These are phyloP conservation scores for Graphilbum fragrans DNA, from an alignment of 2,329 filamentous ascomycete species.

Conservation along the genomic window DNA sequence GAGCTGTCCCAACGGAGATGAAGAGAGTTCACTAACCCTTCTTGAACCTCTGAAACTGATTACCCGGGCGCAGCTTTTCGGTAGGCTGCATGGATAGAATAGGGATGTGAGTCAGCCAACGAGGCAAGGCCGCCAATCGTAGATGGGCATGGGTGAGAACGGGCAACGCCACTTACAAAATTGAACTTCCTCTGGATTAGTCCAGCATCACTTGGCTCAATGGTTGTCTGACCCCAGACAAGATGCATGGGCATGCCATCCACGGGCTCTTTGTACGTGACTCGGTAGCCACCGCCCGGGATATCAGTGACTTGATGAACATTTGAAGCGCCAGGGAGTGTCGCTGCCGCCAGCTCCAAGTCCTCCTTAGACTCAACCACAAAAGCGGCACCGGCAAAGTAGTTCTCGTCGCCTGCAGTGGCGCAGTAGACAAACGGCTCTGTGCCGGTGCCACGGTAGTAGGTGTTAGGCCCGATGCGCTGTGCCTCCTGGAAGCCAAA, in stretches of 20 bases:
- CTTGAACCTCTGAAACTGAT: neutral
- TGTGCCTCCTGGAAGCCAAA: slow-evolving; percentile 15
- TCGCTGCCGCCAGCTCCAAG: neutral
- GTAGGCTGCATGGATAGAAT: neutral
- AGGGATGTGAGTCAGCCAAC: no score
- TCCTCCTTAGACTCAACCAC: neutral
- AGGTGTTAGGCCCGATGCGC: slow-evolving; percentile 20
- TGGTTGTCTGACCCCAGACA: neutral
- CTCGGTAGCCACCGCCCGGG: no score
- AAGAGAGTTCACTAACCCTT: no score
- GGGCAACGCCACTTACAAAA: neutral
- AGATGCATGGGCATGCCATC: neutral
- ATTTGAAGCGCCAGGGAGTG: neutral
- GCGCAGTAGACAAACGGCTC: slow-evolving; percentile 37
- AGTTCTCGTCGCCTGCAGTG: slow-evolving; percentile 11
- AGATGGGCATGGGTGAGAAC: no score
- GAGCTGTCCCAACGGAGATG: no score
- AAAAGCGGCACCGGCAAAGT: neutral
- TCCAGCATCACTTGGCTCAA: neutral
- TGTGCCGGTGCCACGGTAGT: slow-evolving; percentile 35
- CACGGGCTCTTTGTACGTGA: neutral
- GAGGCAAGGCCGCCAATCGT: neutral
- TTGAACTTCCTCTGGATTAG: neutral
- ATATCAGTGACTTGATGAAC: neutral
- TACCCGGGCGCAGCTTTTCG: neutral